These are phyloP conservation scores for Nidularia sp. DNA, from an alignment of 768 basidiomycete genomes.

Conservation along the genomic window DNA sequence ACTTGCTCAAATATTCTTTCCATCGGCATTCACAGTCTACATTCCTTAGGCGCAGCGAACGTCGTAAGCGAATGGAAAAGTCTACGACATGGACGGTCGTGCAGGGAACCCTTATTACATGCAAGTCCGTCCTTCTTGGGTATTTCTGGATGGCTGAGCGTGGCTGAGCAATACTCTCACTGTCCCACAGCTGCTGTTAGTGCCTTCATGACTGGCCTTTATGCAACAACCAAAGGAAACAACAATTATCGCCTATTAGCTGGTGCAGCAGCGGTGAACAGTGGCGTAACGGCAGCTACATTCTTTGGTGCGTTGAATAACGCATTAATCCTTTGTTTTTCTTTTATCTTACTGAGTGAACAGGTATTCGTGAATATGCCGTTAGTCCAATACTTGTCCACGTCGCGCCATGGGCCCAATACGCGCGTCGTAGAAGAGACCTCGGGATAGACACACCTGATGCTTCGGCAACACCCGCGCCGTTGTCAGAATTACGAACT, in stretches of 20 bases:
- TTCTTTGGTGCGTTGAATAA: slow-evolving; percentile 69
- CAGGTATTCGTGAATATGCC: slow-evolving; percentile 76
- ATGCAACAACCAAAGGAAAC: slow-evolving; percentile 41
- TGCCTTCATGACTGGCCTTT: slow-evolving; percentile 42
- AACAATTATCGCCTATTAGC: slow-evolving; percentile 45
- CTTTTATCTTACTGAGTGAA: background rate
- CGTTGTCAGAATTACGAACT: slow-evolving; percentile 52
- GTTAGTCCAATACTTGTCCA: slow-evolving; percentile 58
- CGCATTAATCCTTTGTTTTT: background rate
- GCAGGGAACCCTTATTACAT: slow-evolving; percentile 62
- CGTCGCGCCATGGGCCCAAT: slow-evolving; percentile 41
- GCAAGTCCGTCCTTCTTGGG: slow-evolving; percentile 65
- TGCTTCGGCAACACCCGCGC: slow-evolving; percentile 13
- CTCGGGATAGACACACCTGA: slow-evolving; percentile 12
- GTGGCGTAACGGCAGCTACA: slow-evolving; percentile 62
- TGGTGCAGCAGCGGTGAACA: slow-evolving; percentile 64
- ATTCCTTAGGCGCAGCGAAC: background rate
- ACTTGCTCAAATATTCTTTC: background rate
- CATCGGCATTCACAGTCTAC: background rate
- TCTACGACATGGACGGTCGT: slow-evolving; percentile 39
- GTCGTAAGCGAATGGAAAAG: slow-evolving; percentile 19
- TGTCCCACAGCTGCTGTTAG: slow-evolving; percentile 48
- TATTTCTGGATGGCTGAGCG: slow-evolving; percentile 15
- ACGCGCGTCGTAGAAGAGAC: slow-evolving; percentile 35
- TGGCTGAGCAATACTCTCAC: slow-evolving; percentile 11